Evolutionary conservation across 306 rosid species (phyloP).

Genomic region (barrel medic (Medicago truncatula)): DNA sequence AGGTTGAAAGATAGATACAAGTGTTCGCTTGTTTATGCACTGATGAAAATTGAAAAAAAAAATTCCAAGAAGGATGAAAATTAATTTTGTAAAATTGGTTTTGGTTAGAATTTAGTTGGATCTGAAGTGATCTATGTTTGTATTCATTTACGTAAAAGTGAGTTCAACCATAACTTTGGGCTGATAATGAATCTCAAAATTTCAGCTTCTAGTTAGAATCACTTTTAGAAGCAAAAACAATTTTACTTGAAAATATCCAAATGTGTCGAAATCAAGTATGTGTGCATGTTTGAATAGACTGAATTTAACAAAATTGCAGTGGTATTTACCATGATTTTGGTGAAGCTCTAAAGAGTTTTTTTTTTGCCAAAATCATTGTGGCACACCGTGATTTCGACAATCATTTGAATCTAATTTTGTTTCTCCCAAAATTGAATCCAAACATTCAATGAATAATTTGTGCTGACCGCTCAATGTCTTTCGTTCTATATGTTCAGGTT

Average conservation of each 20-base stretch:
- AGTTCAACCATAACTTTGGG: neutral
- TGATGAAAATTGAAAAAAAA: neutral
- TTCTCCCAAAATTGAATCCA: neutral
- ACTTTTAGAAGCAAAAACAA: neutral
- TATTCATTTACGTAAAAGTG: neutral
- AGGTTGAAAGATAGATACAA: neutral
- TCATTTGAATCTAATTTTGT: too few species aligned
- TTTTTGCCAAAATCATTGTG: too few species aligned
- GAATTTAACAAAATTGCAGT: too few species aligned
- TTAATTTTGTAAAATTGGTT: neutral
- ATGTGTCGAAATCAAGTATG: neutral
- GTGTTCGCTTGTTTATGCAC: neutral
- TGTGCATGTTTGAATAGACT: too few species aligned
- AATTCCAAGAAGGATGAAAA: too few species aligned
- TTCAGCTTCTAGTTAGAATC: neutral
- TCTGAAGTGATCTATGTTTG: neutral
- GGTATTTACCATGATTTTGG: too few species aligned
- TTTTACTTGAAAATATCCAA: neutral
- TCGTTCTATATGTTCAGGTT: constrained; percentile 61
- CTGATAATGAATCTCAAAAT: neutral
- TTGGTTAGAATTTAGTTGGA: neutral
- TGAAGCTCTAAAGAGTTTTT: too few species aligned
- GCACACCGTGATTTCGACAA: too few species aligned
- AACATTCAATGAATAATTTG: neutral
- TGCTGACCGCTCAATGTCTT: neutral